A percentile compares a stretch with the other conserved stretches of the same genome.
phyloP scores from a whole-genome alignment of 345 rosid species.

The Cochlearia excelsa region DNA sequence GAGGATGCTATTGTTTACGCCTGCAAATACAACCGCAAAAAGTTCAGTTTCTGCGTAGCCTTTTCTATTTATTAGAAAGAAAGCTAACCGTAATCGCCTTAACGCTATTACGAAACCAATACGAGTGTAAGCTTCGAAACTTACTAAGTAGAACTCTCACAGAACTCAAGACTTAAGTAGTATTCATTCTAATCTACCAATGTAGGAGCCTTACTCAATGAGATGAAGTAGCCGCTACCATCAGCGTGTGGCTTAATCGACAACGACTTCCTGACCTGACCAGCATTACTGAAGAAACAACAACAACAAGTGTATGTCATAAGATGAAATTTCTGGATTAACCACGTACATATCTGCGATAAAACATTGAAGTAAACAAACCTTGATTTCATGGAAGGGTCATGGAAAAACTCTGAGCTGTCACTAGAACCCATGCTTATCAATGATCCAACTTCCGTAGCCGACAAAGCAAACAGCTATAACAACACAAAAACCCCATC shows the following conservation, averaged over 20 bases:
- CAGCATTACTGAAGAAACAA: slow-evolving; percentile 66
- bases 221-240: slow-evolving; percentile 66
- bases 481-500: slow-evolving; percentile 26
- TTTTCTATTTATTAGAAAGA: slow-evolving; percentile 3
- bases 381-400: slow-evolving; percentile 86
- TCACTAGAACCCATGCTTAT: slow-evolving; percentile 65
- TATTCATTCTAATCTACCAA: neutral
- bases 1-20: slow-evolving; percentile 62
- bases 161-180: slow-evolving; percentile 7
- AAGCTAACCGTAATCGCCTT: neutral
- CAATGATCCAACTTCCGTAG: slow-evolving; percentile 88
- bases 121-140: slow-evolving; percentile 1
- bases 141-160: slow-evolving; percentile 1
- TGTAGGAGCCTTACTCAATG: slow-evolving; percentile 59
- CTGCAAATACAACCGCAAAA: slow-evolving; percentile 42
- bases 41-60: slow-evolving; percentile 5
- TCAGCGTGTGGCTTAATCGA: slow-evolving; percentile 61
- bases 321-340: neutral
- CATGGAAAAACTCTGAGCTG: slow-evolving; percentile 87
- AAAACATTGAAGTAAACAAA: slow-evolving; percentile 15
- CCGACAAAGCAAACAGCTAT: slow-evolving; percentile 79
- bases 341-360: neutral
- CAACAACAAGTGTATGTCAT: slow-evolving; percentile 7
- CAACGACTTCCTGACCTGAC: slow-evolving; percentile 90
- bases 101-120: slow-evolving; percentile 2